A percentile compares a stretch with the other conserved stretches of the same genome.
phyloP scores from a whole-genome alignment of 805 yeast genomes.

The Candida saitoana region DNA sequence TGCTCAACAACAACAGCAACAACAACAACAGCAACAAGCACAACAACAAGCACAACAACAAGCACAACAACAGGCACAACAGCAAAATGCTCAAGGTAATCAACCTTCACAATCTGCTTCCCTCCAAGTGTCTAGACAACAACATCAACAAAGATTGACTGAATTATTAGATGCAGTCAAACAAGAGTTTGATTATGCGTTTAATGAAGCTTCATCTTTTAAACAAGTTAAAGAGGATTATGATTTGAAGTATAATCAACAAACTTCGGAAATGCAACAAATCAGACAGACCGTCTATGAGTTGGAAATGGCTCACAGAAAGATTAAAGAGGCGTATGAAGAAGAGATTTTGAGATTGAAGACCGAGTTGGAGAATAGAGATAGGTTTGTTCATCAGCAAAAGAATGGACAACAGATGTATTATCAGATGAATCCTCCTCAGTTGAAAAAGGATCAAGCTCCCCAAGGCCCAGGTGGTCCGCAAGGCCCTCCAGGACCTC shows the following conservation, averaged over 20 bases:
- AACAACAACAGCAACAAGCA: constrained; percentile 17
- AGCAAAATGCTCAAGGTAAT: constrained; percentile 9
- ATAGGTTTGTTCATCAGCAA: constrained; percentile 50
- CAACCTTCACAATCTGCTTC: constrained; percentile 19
- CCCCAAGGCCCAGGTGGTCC: constrained; percentile 6
- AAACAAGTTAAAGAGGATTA: constrained; percentile 90
- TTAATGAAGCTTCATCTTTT: constrained; percentile 79
- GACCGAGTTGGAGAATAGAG: constrained; percentile 78
- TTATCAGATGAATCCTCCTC: constrained; percentile 14
- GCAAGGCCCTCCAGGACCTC: constrained; percentile 17
- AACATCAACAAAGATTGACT: constrained; percentile 49
- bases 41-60: constrained; percentile 24
- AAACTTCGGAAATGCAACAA: constrained; percentile 88
- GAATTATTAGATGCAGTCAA: constrained; percentile 90
- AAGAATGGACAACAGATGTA: constrained; percentile 11
- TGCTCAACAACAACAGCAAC: constrained; percentile 12
- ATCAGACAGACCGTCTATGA: constrained; percentile 92
- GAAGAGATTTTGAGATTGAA: constrained; percentile 85
- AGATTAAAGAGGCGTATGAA: constrained; percentile 93
- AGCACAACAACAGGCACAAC: constrained; percentile 18
- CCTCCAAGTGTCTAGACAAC: constrained; percentile 32
- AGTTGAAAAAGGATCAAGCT: constrained; percentile 16
- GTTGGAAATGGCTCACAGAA: constrained; percentile 88
- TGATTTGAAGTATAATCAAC: constrained; percentile 86
- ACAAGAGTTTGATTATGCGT: constrained; percentile 81